A percentile compares a stretch with the other conserved stretches of the same genome.
These are phyloP conservation scores for Podaxis rugospora DNA, from an alignment of 768 basidiomycete genomes.

Conservation along the genomic window DNA sequence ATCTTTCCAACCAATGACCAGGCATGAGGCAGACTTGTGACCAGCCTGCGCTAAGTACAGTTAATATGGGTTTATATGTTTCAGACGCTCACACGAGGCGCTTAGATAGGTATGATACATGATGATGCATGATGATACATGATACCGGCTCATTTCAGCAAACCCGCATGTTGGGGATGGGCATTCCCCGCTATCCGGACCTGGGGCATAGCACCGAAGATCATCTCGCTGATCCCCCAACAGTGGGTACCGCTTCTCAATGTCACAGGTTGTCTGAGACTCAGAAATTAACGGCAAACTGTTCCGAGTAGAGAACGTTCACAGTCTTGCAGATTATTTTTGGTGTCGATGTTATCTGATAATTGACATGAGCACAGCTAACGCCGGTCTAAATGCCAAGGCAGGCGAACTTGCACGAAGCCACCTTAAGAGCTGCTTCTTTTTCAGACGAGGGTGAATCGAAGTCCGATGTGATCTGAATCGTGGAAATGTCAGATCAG, in stretches of 20 bases:
- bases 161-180: neutral
- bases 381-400: neutral
- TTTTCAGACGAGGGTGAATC: neutral
- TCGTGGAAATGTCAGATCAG: constrained; percentile 5
- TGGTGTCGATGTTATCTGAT: neutral
- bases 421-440: neutral
- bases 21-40: neutral
- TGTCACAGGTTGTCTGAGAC: neutral
- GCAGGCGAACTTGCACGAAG: neutral
- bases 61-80: neutral
- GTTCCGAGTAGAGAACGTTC: neutral
- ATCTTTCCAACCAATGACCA: neutral
- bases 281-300: neutral
- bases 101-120: too few species aligned
- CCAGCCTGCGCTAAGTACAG: neutral
- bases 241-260: neutral
- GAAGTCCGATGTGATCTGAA: neutral
- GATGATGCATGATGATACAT: too few species aligned
- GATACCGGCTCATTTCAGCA: too few species aligned
- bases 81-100: too few species aligned
- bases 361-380: neutral
- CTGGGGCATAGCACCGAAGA: neutral
- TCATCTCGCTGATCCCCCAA: neutral
- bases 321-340: neutral
- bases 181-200: neutral